These are phyloP conservation scores for Boletus tomentosulus DNA, from an alignment of 768 basidiomycete species.

Conservation along the genomic window DNA sequence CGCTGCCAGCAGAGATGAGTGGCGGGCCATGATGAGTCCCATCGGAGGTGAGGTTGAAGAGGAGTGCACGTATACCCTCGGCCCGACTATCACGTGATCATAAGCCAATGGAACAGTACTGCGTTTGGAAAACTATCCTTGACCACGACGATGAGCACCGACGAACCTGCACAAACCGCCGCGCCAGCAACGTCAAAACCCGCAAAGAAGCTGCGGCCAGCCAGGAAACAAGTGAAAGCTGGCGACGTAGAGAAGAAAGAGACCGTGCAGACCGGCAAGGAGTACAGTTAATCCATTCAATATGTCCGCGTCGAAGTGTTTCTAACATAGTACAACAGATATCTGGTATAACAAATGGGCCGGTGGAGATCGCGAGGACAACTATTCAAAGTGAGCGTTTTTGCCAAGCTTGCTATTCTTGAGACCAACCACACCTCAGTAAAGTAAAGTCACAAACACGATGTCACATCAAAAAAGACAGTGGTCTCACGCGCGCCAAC, in stretches of 20 bases:
- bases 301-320: background rate
- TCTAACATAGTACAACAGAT: slow-evolving; percentile 43
- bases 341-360: slow-evolving; percentile 99
- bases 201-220: slow-evolving; percentile 77
- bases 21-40: slow-evolving; percentile 41
- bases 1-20: slow-evolving; percentile 42
- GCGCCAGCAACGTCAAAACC: slow-evolving; percentile 24
- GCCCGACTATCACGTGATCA: slow-evolving; percentile 25
- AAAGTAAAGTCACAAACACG: slow-evolving; percentile 94
- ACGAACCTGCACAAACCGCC: slow-evolving; percentile 19
- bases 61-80: slow-evolving; percentile 1
- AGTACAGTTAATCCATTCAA: slow-evolving; percentile 71
- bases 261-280: slow-evolving; percentile 88
- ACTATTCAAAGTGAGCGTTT: slow-evolving; percentile 79
- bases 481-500: slow-evolving; percentile 92
- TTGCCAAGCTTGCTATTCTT: background rate
- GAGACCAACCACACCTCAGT: slow-evolving; percentile 36
- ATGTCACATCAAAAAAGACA: slow-evolving; percentile 83
- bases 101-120: background rate
- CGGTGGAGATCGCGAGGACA: slow-evolving; percentile 97
- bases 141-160: slow-evolving; percentile 30
- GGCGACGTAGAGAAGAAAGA: slow-evolving; percentile 90
- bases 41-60: slow-evolving; percentile 11
- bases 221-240: slow-evolving; percentile 88
- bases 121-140: background rate